Conservation (phyloP, 2,329 filamentous ascomycete genomes). For the Verruconis gallopava region DNA sequence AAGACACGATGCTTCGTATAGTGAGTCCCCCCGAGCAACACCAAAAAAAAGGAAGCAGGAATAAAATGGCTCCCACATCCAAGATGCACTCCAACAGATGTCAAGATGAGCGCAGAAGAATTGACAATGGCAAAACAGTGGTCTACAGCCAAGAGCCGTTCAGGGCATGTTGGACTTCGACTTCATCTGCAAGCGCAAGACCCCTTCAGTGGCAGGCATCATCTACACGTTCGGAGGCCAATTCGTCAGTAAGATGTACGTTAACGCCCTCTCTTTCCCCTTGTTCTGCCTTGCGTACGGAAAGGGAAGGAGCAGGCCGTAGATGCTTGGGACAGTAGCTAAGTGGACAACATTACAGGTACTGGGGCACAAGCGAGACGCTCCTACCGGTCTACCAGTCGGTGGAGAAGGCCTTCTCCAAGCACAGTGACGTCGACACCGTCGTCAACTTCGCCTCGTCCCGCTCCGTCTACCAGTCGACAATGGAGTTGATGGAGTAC, state of each 20-base stretch:
- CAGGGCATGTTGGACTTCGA: constrained; percentile 81
- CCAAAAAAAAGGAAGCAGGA: background rate
- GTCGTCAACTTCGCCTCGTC: constrained; percentile 99
- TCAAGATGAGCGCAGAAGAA: too few species aligned
- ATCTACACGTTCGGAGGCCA: constrained; percentile 99
- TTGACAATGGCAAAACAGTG: constrained; percentile 33
- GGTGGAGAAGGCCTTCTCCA: constrained; percentile 80
- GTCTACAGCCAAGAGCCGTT: constrained; percentile 74
- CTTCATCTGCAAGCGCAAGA: constrained; percentile 99
- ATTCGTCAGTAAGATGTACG: constrained; percentile 98
- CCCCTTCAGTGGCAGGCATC: constrained; percentile 93
- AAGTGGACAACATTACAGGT: constrained; percentile 33
- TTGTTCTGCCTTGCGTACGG: too few species aligned
- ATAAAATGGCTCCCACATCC: too few species aligned
- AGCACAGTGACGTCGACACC: constrained; percentile 94
- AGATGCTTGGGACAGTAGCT: too few species aligned
- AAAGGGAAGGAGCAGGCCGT: too few species aligned
- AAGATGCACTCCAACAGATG: constrained; percentile 13
- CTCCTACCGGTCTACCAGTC: constrained; percentile 96
- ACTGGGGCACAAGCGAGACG: constrained; percentile 99
- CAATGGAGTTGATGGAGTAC: constrained; percentile 94
- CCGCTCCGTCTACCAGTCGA: constrained; percentile 95
- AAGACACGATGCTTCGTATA: constrained; percentile 99
- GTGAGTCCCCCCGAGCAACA: constrained; percentile 32
- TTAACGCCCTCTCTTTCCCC: too few species aligned